Base-by-base conservation (phyloP, 2,329 filamentous ascomycete genomes). In the Passalora sequoiae region DNA sequence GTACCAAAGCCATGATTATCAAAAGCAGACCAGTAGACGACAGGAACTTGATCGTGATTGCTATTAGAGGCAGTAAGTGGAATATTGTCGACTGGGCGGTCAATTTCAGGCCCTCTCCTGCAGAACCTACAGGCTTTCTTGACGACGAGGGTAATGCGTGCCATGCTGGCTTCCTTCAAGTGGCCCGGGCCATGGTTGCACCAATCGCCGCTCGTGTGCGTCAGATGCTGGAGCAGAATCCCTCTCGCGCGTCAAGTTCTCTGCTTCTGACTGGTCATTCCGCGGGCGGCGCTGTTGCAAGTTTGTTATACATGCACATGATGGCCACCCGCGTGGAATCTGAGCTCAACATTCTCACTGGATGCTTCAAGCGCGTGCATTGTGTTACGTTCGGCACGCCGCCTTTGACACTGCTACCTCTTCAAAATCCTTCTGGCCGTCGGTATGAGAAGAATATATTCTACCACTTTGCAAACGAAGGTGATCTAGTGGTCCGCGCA, bases 321-420 rank as follows among this genome's bases (percentile, higher is more conserved):
- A 75, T 91, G 28, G 71, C 79, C 2, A 72, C 69, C 2, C 75
- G 73, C 1, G 65, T 82, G 3, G 63, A 71, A 30, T 87, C 82
- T 5, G 84, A 91, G 58, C 77, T 94, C 31, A 86, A 76, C 47
- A 63, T 70, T 22, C 73, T 94, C 4, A 81, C 83, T 0, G 74
- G 73, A 1, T 81, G 66, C 64, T 92, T 94, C 68, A 84, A 82
- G 58, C 74, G 86, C 30, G 75, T 94, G 3, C 87, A 94, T 64
- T 94, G 88, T 65, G 71, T 94, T 29, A 89, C 84, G 0, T 94
- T 94, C 55, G 88, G 88, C n/a, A 76, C 86, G 0, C 88, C 88
- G 1, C 87, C 88, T 0, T 72, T 94, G 2, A 84, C 81, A 15
- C 71, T 89, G 1, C 70, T 84, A 1, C 85, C 87, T 0, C 66